Evolutionary conservation across 768 basidiomycete genomes (phyloP).

Genomic region (Arthromyces matolae): DNA sequence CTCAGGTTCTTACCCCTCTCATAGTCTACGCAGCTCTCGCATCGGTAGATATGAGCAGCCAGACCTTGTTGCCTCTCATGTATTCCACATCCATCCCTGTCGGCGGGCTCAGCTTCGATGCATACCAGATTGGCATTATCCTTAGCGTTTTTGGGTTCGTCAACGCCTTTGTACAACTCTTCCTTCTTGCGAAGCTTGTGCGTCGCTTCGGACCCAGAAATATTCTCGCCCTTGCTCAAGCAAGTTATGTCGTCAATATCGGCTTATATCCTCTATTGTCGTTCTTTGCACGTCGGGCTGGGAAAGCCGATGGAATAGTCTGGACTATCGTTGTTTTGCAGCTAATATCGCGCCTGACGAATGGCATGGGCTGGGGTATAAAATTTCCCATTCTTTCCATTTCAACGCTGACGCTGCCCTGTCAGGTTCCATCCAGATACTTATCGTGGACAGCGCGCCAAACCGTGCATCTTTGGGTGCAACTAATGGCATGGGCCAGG

Average conservation of each 20-base stretch:
- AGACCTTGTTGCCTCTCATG: conserved; percentile 28
- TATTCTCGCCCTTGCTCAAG: conserved; percentile 34
- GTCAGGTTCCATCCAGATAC: conserved; percentile 48
- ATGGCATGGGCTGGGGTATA: conserved; percentile 36
- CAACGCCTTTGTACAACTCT: conserved; percentile 49
- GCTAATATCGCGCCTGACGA: conserved; percentile 24
- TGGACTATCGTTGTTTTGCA: conserved; percentile 30
- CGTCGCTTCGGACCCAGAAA: conserved; percentile 45
- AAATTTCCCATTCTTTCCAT: background rate
- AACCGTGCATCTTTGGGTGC: conserved; percentile 42
- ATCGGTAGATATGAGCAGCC: conserved; percentile 26
- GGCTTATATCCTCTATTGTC: conserved; percentile 31
- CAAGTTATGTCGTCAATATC: conserved; percentile 15
- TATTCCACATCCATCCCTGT: conserved; percentile 46
- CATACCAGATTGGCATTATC: conserved; percentile 50
- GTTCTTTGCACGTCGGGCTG: conserved; percentile 30
- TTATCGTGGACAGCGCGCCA: conserved; percentile 42
- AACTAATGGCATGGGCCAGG: conserved; percentile 55
- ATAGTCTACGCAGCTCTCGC: conserved; percentile 23
- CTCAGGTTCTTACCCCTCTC: conserved; percentile 23
- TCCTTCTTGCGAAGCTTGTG: conserved; percentile 42
- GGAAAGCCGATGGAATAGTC: conserved; percentile 30
- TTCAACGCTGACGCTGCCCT: background rate
- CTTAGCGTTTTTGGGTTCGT: conserved; percentile 47
- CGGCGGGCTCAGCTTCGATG: conserved; percentile 54